Conservation (phyloP, 2,329 filamentous ascomycete genomes). For the Talaromyces pinophilus region DNA sequence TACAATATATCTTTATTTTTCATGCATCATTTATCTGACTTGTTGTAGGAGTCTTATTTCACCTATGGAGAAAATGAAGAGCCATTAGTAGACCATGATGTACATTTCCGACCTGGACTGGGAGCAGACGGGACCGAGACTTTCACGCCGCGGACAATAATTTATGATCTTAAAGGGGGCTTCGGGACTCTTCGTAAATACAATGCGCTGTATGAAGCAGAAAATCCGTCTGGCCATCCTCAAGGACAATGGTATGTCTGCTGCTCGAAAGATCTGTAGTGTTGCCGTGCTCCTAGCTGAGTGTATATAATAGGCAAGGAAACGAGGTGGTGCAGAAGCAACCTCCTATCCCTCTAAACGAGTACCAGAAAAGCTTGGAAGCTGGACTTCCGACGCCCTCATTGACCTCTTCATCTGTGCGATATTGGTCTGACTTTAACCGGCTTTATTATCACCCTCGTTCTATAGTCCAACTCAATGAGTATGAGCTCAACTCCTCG, state of each 20-base stretch:
- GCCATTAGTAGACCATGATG: conserved; percentile 72
- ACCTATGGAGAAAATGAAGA: conserved; percentile 73
- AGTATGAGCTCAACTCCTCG: conserved; percentile 79
- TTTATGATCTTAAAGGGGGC: conserved; percentile 92
- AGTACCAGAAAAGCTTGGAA: conserved; percentile 80
- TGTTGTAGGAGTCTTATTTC: conserved; percentile 85
- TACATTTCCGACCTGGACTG: conserved; percentile 84
- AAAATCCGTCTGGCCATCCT: conserved; percentile 38
- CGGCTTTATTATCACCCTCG: conserved; percentile 88
- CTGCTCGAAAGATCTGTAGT: not conserved
- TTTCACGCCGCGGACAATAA: conserved; percentile 84
- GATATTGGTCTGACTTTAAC: conserved; percentile 97
- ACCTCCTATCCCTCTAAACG: conserved; percentile 65
- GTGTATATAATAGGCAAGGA: conserved; percentile 57
- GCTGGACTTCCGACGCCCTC: conserved; percentile 63
- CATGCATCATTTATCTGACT: conserved; percentile 21
- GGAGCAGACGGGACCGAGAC: conserved; percentile 85
- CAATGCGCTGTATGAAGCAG: conserved; percentile 78
- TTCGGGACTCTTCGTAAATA: conserved; percentile 87
- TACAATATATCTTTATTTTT: conserved; percentile 3
- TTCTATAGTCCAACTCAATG: conserved; percentile 81
- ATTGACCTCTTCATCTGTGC: conserved; percentile 70
- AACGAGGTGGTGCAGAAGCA: conserved; percentile 68
- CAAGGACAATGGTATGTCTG: conserved; percentile 49
- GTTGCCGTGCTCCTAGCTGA: not conserved